Percentiles rank a stretch among this genome's conserved stretches.
Conservation (phyloP, 352 stramenopile species). For the Phytopythium chamaehyphon region DNA sequence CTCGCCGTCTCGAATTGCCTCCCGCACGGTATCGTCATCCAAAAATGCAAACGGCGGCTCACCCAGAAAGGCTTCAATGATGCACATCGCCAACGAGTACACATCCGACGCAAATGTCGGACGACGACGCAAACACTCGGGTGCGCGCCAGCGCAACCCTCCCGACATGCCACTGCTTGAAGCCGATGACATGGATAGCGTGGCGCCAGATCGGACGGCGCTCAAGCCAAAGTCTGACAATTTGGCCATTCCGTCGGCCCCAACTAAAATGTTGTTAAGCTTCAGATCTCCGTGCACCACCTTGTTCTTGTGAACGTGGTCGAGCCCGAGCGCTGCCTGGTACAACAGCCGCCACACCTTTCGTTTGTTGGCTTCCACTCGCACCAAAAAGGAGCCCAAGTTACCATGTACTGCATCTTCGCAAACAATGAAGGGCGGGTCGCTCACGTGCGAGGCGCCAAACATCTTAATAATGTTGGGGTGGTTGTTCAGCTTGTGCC, state of each 20-base stretch:
- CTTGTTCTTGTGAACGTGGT: constrained; percentile 21
- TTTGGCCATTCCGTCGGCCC: constrained; percentile 10
- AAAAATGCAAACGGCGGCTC: constrained; percentile 17
- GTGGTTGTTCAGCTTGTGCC: constrained; percentile 15
- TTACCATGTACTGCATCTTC: constrained; percentile 14
- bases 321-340: constrained; percentile 27
- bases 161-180: no score
- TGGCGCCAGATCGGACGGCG: neutral
- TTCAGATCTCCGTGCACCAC: constrained; percentile 16
- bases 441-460: constrained; percentile 18
- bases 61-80: constrained; percentile 18
- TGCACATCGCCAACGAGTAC: constrained; percentile 27
- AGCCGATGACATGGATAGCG: neutral
- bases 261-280: constrained; percentile 18
- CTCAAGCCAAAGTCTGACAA: constrained; percentile 15
- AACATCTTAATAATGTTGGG: constrained; percentile 21
- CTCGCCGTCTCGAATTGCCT: constrained; percentile 12
- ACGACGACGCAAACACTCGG: constrained; percentile 16
- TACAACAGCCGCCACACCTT: constrained; percentile 11
- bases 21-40: constrained; percentile 8
- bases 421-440: constrained; percentile 12
- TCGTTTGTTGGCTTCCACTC: neutral
- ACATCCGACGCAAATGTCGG: constrained; percentile 19
- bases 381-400: constrained; percentile 5
- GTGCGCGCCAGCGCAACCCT: constrained; percentile 24